These are phyloP conservation scores for Fusarium longipes DNA, from an alignment of 2,329 filamentous ascomycete genomes.

Conservation along the genomic window DNA sequence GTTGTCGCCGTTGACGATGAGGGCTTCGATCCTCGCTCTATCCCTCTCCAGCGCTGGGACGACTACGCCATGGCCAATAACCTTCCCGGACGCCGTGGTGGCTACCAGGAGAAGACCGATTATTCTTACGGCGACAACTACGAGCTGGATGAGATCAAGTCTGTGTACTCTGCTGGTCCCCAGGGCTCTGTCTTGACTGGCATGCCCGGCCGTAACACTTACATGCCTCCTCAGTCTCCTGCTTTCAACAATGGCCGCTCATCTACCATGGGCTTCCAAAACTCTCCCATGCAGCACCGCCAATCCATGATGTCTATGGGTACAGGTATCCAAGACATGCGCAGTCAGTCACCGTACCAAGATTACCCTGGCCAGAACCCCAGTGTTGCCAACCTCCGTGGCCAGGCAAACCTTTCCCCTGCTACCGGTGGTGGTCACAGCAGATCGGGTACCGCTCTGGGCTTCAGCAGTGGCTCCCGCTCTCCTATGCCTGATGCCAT, in stretches of 20 bases:
- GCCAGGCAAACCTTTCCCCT: constrained; percentile 61
- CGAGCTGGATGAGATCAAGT: constrained; percentile 98
- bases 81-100: constrained; percentile 88
- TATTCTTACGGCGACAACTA: constrained; percentile 80
- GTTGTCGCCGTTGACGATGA: constrained; percentile 88
- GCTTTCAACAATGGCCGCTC: constrained; percentile 69
- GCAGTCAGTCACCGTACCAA: constrained; percentile 68
- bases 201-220: constrained; percentile 77
- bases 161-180: constrained; percentile 91
- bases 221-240: constrained; percentile 86
- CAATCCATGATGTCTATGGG: constrained; percentile 79
- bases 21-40: constrained; percentile 88
- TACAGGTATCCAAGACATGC: constrained; percentile 58
- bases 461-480: constrained; percentile 60
- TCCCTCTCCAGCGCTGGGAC: constrained; percentile 96
- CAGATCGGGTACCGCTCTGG: constrained; percentile 60
- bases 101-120: constrained; percentile 71
- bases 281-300: constrained; percentile 63
- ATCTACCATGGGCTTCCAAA: constrained; percentile 55
- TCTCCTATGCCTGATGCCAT: constrained; percentile 60
- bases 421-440: constrained; percentile 50
- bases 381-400: constrained; percentile 71
- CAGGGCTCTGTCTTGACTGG: constrained; percentile 89
- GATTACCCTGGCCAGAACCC: constrained; percentile 63
- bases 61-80: constrained; percentile 90